Evolutionary conservation across 306 rosid genomes (phyloP), one percentile per base, ranked within the genome.

Genomic region (Clitoria ternatea): DNA sequence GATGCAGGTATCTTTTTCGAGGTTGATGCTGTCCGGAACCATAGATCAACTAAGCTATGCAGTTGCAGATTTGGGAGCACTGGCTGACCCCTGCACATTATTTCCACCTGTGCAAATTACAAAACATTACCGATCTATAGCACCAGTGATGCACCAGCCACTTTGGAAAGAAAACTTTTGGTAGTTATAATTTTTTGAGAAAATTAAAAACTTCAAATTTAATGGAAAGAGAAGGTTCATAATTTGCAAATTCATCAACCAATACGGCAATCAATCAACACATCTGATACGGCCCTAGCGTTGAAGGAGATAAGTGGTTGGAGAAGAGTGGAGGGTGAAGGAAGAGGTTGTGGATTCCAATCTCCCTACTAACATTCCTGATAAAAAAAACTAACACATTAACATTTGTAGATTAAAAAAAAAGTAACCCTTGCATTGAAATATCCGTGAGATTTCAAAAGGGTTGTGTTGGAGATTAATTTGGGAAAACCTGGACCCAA

Each of bases 11-110:
- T 61, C 77, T 79, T 89, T 77, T 87, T 94, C 0, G 91, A 74
- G 9, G 96, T 59, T 17, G 96, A 82, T 26, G 91, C 90, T 1
- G 91, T 85, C 59, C 90, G 84, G 74, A 86, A 89, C 99, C 99
- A 94, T 69, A 89, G 72, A 50, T 94, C 96, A 12, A 94, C 97
- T 13, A 94, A 72, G 82, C 81, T 81, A 44, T 89, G 90, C 53
- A 94, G 86, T 72, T 82, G 86, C 75, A 82, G 43, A 1, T 95
- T 72, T 36, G 99, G 96, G 6, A 79, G 83, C 69, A 91, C 91
- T 0, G 92, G 85, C 65, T 84, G 92, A 75, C 96, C 99, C 59
- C 88, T 87, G 71, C 96, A 94, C 87, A 83, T 65, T 73, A 94
- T 87, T 74, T 91, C 97, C 75, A 94, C 92, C 99, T 94, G 70